Evolutionary conservation across 345 rosid genomes (phyloP).

Genomic region (Turritis glabra): DNA sequence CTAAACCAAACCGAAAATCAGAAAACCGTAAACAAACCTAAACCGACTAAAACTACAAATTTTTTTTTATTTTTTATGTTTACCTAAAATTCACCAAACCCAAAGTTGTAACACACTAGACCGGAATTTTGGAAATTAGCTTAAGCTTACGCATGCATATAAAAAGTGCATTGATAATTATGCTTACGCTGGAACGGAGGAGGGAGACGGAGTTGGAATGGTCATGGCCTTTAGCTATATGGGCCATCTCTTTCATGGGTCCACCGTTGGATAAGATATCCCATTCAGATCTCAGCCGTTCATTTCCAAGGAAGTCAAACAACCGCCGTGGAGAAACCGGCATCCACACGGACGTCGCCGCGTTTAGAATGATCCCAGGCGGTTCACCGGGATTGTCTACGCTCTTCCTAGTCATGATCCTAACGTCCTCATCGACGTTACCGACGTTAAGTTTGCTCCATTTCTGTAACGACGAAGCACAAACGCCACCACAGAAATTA

Average conservation of each 20-base stretch:
- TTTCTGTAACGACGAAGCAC: conserved; percentile 79
- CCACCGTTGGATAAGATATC: conserved; percentile 97
- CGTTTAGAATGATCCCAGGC: conserved; percentile 82
- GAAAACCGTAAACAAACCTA: too few relatives aligned
- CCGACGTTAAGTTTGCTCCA: conserved; percentile 82
- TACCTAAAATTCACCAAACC: background rate
- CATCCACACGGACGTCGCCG: conserved; percentile 94
- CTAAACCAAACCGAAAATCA: background rate
- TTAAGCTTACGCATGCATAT: background rate
- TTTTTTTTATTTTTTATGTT: too few relatives aligned
- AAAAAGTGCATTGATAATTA: background rate
- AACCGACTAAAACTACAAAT: background rate
- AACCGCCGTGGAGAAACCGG: conserved; percentile 73
- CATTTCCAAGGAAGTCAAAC: conserved; percentile 82
- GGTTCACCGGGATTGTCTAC: conserved; percentile 96
- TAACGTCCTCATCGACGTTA: conserved; percentile 75
- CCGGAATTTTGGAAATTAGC: background rate
- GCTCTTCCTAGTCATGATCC: conserved; percentile 89
- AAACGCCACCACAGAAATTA: conserved; percentile 93
- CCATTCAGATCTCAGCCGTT: conserved; percentile 90
- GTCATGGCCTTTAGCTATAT: conserved; percentile 92
- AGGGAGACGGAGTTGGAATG: conserved; percentile 96
- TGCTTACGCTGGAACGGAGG: conserved; percentile 74
- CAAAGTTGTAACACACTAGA: background rate
- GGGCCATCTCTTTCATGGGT: conserved; percentile 97